Percentiles rank a stretch among this genome's conserved stretches.
Evolutionary conservation across 495 filamentous ascomycete genomes (phyloP).

Genomic region (Talaromyces trachyspermus): DNA sequence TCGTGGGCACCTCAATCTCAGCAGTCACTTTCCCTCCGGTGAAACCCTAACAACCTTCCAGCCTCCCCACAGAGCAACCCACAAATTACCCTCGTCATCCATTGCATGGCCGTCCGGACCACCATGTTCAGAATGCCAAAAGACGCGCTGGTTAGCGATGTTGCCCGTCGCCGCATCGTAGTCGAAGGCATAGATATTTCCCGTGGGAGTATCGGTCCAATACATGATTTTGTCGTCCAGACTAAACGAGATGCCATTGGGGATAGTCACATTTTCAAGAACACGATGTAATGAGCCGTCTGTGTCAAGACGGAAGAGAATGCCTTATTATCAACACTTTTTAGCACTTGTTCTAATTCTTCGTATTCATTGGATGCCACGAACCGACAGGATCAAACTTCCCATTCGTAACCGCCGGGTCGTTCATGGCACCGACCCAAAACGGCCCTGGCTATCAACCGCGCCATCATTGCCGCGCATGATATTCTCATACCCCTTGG

Average conservation of each 20-base stretch:
- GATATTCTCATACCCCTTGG: constrained; percentile 20
- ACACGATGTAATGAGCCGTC: constrained; percentile 53
- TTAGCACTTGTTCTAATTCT: too few species aligned
- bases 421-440: constrained; percentile 92
- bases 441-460: constrained; percentile 71
- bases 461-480: constrained; percentile 75
- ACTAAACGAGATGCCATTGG: constrained; percentile 77
- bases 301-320: constrained; percentile 57
- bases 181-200: constrained; percentile 66
- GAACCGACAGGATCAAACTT: constrained; percentile 8
- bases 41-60: constrained; percentile 59
- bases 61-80: constrained; percentile 70
- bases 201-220: constrained; percentile 71
- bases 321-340: too few species aligned
- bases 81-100: constrained; percentile 64
- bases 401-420: constrained; percentile 30
- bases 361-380: too few species aligned
- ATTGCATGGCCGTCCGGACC: constrained; percentile 62
- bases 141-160: constrained; percentile 59
- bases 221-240: constrained; percentile 69
- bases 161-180: constrained; percentile 56
- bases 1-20: constrained; percentile 59
- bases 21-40: constrained; percentile 58
- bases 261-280: constrained; percentile 63
- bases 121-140: constrained; percentile 49